These are phyloP conservation scores for Chaetomium cochliodes DNA, from an alignment of 495 filamentous ascomycete genomes.

Conservation along the genomic window DNA sequence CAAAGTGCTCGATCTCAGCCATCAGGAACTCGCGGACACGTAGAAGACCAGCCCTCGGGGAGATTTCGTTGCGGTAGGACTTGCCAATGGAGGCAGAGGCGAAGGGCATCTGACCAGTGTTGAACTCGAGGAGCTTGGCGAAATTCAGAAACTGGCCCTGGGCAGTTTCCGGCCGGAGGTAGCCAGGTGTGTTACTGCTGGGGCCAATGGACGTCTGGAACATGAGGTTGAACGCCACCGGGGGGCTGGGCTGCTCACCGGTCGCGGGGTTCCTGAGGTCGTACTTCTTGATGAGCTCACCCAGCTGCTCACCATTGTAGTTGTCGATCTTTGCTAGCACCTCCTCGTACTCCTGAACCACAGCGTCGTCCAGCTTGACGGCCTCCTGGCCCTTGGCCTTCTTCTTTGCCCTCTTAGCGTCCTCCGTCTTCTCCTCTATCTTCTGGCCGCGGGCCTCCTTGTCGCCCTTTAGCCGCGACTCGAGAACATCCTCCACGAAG, in stretches of 20 bases:
- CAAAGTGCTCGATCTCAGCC: slow-evolving; percentile 81
- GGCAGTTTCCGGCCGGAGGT: slow-evolving; percentile 70
- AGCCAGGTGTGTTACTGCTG: slow-evolving; percentile 57
- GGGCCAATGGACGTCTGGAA: slow-evolving; percentile 73
- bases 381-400: slow-evolving; percentile 58
- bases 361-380: slow-evolving; percentile 63
- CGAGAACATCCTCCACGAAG: slow-evolving; percentile 89
- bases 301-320: slow-evolving; percentile 69
- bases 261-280: slow-evolving; percentile 66
- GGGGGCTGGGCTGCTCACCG: slow-evolving; percentile 56
- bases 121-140: slow-evolving; percentile 73
- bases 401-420: slow-evolving; percentile 52
- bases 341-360: slow-evolving; percentile 70
- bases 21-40: slow-evolving; percentile 79
- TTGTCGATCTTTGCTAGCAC: slow-evolving; percentile 74
- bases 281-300: slow-evolving; percentile 67
- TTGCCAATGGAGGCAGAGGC: slow-evolving; percentile 76
- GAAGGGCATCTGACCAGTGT: slow-evolving; percentile 70
- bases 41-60: slow-evolving; percentile 68
- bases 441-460: slow-evolving; percentile 73
- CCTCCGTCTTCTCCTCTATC: slow-evolving; percentile 61
- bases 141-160: slow-evolving; percentile 78
- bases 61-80: slow-evolving; percentile 80
- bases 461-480: slow-evolving; percentile 75
- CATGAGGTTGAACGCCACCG: slow-evolving; percentile 77